A percentile compares a stretch with the other conserved stretches of the same genome.
phyloP scores from a whole-genome alignment of 2,329 filamentous ascomycete species.

The Diaporthe caulivora region DNA sequence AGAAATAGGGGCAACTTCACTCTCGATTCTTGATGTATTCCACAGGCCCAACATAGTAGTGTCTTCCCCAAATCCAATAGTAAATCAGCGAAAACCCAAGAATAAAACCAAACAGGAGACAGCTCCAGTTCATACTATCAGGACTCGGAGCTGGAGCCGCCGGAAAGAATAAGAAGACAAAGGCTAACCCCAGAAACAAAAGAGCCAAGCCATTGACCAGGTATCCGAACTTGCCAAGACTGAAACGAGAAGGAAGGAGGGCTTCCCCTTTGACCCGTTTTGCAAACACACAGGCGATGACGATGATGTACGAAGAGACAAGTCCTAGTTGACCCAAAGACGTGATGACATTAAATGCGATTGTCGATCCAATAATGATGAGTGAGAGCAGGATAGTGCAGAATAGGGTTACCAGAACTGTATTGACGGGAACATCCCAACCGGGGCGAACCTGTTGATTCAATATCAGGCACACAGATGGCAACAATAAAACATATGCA shows the following conservation, averaged over 20 bases:
- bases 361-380: slow-evolving; percentile 11
- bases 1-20: background rate
- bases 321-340: background rate
- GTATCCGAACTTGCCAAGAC: background rate
- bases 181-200: background rate
- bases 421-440: slow-evolving; percentile 5
- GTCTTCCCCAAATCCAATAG: slow-evolving; percentile 22
- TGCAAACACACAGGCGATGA: slow-evolving; percentile 14
- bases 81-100: slow-evolving; percentile 15
- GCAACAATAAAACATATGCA: background rate
- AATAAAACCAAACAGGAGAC: slow-evolving; percentile 9
- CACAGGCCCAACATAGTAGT: slow-evolving; percentile 4
- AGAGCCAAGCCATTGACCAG: background rate
- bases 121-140: slow-evolving; percentile 20
- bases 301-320: background rate
- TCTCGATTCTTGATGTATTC: slow-evolving; percentile 16
- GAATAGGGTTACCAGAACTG: background rate
- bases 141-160: background rate
- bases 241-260: slow-evolving; percentile 7
- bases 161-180: slow-evolving; percentile 5
- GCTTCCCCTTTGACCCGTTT: background rate
- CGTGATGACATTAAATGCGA: slow-evolving; percentile 18
- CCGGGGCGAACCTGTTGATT: background rate
- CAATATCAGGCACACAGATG: background rate
- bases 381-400: background rate